Evolutionary conservation across 768 basidiomycete species (phyloP).

Genomic region (Termitomyces sp.): DNA sequence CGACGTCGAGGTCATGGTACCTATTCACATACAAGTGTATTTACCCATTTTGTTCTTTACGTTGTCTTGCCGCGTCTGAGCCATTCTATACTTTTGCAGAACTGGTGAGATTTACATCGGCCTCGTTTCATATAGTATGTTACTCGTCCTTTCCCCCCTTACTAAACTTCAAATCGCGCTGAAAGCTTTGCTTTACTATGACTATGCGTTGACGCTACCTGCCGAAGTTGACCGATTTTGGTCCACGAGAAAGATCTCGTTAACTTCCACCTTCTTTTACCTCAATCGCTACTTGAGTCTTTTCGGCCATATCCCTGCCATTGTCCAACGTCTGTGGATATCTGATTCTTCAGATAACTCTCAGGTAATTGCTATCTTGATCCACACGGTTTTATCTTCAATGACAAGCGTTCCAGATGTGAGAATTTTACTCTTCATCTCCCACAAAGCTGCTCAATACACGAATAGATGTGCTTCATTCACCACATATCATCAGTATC

Average conservation of each 20-base stretch:
- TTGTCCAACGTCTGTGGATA: conserved; percentile 26
- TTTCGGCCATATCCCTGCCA: conserved; percentile 18
- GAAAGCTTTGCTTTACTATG: not conserved
- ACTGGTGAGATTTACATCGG: not conserved
- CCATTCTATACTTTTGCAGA: not conserved
- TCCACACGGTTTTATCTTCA: not conserved
- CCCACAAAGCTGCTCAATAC: not conserved
- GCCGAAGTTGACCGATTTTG: not conserved
- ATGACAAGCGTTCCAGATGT: not conserved
- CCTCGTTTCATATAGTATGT: not conserved
- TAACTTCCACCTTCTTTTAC: conserved; percentile 25
- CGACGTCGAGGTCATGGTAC: not conserved
- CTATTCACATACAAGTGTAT: not conserved
- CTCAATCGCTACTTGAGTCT: conserved; percentile 5
- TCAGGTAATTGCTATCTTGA: conserved; percentile 8
- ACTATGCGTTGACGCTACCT: not conserved
- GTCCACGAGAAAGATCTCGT: conserved; percentile 18
- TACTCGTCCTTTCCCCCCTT: not conserved
- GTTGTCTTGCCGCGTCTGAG: not conserved
- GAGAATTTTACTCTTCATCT: not conserved
- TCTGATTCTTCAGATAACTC: conserved; percentile 15
- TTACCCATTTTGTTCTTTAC: not conserved
- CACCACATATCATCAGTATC: conserved; percentile 21
- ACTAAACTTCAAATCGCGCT: not conserved
- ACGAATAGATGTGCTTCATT: conserved; percentile 21